Evolutionary conservation across 768 basidiomycete genomes (phyloP), one percentile per base, ranked within the genome.

Genomic region (Gymnopilus dilepis): DNA sequence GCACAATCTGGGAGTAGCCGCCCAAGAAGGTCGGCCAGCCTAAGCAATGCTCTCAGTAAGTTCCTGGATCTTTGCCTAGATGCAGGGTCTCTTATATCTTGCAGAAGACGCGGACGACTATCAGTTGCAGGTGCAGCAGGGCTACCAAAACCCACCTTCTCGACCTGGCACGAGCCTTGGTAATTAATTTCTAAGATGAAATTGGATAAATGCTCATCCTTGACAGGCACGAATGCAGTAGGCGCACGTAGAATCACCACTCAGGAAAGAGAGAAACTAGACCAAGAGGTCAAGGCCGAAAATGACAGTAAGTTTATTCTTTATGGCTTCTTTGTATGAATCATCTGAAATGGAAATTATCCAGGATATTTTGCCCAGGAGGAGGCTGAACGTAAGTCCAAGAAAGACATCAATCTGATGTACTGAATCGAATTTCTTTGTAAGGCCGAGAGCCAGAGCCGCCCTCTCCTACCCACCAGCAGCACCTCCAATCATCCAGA

Each of bases 11-110:
- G 78, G 11, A 77, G 67, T 60, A 78, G 79, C n/a, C 84, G 90
- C 37, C 84, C 88, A 51, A 79, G 91, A 59, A 82, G 91, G 58
- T 92, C 90, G n/a, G 88, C 89, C 15, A 91, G 90, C 71, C 76
- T 92, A 52, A 92, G 89, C 67, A 89, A 92, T 69, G 85, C 86
- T 28, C 70, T 81, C 22, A 72, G 81, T 81, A 65, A 59, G 80
- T 70, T 28, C 26, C 42, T 58, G 64, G 63, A 30, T 58, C 21
- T 34, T 37, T 22, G 45, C 55, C 30, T 45, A 3, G 1, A 7
- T n/a, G 6, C 34, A 47, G 1, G 56, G 41, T 40, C 42, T 40
- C 21, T 47, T 24, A 58, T 34, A 56, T 55, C 30, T 66, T 67
- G 67, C 41, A 63, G 19, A 28, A 79, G 76, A 70, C 55, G 75